Base-by-base conservation (phyloP, 2,329 filamentous ascomycete species). In the Endothia cerciana region DNA sequence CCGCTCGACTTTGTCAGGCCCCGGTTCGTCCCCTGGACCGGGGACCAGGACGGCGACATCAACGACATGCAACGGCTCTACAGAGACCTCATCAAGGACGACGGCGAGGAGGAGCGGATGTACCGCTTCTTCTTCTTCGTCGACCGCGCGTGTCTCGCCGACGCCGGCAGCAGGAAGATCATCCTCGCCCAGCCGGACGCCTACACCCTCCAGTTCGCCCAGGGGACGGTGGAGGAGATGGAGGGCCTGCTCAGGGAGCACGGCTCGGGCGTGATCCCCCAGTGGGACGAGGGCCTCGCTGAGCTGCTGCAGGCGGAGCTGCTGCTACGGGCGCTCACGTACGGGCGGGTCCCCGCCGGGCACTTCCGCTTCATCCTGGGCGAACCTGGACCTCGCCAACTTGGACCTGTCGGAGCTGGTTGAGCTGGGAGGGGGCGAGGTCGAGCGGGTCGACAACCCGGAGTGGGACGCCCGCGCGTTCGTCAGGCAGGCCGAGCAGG, bases 391-490 rank as follows among this genome's bases (percentile, higher is more conserved):
- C 17, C 6, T 55, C 2, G 51, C 17, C 17, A 55, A 55, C 19
- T n/a, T 55, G 51, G 51, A 19, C 15, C 36, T 55, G 51, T 15
- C 2, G 17, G 51, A 55, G 51, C 10, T 55, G 30, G 28, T 55
- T 10, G 51, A 55, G 51, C 1, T 19, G 3, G 51, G 7, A 3
- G 8, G 13, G 7, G 51, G 51, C 28, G 51, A 33, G 30, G 17
- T 55, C 19, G 51, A 55, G 51, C 51, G 51, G 51, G 51, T 55
- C 19, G 51, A 55, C 17, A 19, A 55, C 30, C 51, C 51, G 51
- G 51, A 10, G 6, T 55, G 51, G 51, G 51, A 55, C 36, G 51
- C 1, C 15, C 6, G n/a, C 10, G 51, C 4, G 51, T 55, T 55
- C 30, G 30, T 55, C 10, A 22, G 19, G 28, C n/a, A 4, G 30